Percentiles rank a stretch among this genome's conserved stretches.
These are phyloP conservation scores for Talaromyces atroroseus DNA, from an alignment of 2,329 filamentous ascomycete species.

Conservation along the genomic window DNA sequence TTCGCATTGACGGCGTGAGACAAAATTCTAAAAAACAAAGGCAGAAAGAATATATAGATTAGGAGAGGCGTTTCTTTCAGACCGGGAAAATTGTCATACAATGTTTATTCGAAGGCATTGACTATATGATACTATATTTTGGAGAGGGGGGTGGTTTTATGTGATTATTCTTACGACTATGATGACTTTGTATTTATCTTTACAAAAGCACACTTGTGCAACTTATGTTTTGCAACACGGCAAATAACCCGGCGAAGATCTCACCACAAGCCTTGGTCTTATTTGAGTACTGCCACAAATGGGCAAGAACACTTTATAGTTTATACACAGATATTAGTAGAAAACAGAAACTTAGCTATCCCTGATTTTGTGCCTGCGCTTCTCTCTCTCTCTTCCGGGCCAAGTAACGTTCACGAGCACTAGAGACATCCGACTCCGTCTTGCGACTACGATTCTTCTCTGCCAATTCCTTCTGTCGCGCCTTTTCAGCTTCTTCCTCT, in stretches of 20 bases:
- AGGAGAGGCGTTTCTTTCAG: not conserved
- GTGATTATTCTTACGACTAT: not conserved
- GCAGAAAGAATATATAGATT: constrained; percentile 4
- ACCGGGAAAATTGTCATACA: not conserved
- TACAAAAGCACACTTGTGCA: not conserved
- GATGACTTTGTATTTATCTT: not conserved
- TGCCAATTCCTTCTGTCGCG: constrained; percentile 48
- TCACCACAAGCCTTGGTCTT: not conserved
- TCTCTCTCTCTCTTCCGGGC: constrained; percentile 53
- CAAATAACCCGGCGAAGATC: not conserved
- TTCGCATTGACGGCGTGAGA: constrained; percentile 69
- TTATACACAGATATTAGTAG: not conserved
- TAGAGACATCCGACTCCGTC: constrained; percentile 52
- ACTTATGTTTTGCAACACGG: not conserved
- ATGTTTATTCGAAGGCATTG: constrained; percentile 1
- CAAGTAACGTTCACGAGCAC: constrained; percentile 58
- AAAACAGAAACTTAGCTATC: not conserved
- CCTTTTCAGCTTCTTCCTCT: constrained; percentile 53
- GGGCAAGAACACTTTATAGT: not conserved
- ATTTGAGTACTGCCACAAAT: not conserved
- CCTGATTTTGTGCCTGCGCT: constrained; percentile 13
- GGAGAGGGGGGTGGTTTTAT: not conserved
- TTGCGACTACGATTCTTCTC: constrained; percentile 55
- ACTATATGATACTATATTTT: constrained; percentile 1
- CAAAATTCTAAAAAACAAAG: not conserved